Evolutionary conservation across 148 eudicot species (phyloP), one percentile per base, ranked within the genome.

Genomic region (Dianthus caryophyllus): DNA sequence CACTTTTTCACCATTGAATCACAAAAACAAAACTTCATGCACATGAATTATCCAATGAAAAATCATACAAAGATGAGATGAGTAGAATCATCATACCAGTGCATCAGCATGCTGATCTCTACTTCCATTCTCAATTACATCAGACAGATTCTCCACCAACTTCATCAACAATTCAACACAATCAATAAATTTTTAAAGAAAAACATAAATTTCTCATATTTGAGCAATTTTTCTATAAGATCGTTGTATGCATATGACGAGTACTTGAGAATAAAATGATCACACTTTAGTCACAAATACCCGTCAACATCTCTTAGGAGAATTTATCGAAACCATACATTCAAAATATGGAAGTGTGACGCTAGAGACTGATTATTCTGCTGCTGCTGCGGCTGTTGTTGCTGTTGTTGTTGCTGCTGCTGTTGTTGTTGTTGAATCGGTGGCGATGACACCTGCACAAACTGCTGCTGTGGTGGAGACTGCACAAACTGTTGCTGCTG

Each of bases 131-230:
- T 94, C 96, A 74, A 83, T 71, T 9, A 80, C 85, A 20, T 90
- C 97, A 36, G 90, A 88, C 53, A 94, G 81, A 73, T 94, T 94
- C 86, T 94, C 97, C 84, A 90, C 89, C 85, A 89, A 77, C 97
- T 93, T 83, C 61, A 85, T 18, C 33, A 50, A 1, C 67, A 48
- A 76, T 38, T 24, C 27, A 60, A 58, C 36, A 65, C 60, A 75
- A 13, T 70, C 17, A 62, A 47, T 16, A 50, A 31, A 16, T 4
- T 6, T 71, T 53, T 8, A n/a, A 60, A 60, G 36, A n/a, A 60
- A 60, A 33, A n/a, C 46, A 46, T 55, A 74, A 22, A 71, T 78
- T 39, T 11, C 2, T 25, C 38, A 0, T 24, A 17, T 44, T n/a
- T n/a, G n/a, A 33, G 38, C 7, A 33, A 33, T 33, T 33, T 7